Conservation (phyloP, 495 filamentous ascomycete genomes). For the Penicillium odoratum region DNA sequence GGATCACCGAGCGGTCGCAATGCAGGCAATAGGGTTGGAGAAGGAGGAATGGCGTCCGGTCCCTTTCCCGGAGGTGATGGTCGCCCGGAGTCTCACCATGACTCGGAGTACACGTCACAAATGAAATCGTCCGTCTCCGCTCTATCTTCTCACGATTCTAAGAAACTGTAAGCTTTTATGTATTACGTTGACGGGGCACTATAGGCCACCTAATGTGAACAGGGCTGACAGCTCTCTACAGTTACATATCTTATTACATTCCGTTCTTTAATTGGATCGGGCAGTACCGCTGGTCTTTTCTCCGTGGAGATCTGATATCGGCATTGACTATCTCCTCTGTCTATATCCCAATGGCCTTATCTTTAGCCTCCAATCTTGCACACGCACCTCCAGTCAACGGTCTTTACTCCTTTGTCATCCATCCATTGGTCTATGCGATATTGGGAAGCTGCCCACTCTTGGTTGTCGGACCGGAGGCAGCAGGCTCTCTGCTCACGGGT, state of each 20-base stretch:
- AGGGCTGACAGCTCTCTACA: constrained; percentile 34
- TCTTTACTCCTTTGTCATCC: constrained; percentile 92
- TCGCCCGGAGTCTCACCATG: constrained; percentile 20
- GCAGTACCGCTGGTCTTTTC: constrained; percentile 77
- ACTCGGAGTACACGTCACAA: constrained; percentile 36
- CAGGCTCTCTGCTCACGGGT: constrained; percentile 86
- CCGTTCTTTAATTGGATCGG: constrained; percentile 85
- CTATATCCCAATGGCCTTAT: constrained; percentile 97
- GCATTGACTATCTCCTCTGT: constrained; percentile 90
- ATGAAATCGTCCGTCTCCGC: constrained; percentile 32
- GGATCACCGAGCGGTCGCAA: constrained; percentile 19
- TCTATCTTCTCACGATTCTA: constrained; percentile 32
- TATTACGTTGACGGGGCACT: constrained; percentile 2
- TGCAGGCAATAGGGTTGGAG: constrained; percentile 22
- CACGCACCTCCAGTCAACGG: constrained; percentile 93
- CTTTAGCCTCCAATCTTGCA: constrained; percentile 87
- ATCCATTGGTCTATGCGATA: constrained; percentile 85
- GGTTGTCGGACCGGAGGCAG: constrained; percentile 94
- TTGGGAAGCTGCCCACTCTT: constrained; percentile 88
- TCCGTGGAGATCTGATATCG: constrained; percentile 84
- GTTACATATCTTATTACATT: constrained; percentile 92
- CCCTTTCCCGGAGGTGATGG: constrained; percentile 17
- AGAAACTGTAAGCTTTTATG: constrained; percentile 33
- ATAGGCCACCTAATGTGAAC: not conserved
- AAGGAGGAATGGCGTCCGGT: constrained; percentile 11